Percentiles rank a stretch among this genome's conserved stretches.
These are phyloP conservation scores for Microdochium paspali DNA, from an alignment of 2,329 filamentous ascomycete species.

Conservation along the genomic window DNA sequence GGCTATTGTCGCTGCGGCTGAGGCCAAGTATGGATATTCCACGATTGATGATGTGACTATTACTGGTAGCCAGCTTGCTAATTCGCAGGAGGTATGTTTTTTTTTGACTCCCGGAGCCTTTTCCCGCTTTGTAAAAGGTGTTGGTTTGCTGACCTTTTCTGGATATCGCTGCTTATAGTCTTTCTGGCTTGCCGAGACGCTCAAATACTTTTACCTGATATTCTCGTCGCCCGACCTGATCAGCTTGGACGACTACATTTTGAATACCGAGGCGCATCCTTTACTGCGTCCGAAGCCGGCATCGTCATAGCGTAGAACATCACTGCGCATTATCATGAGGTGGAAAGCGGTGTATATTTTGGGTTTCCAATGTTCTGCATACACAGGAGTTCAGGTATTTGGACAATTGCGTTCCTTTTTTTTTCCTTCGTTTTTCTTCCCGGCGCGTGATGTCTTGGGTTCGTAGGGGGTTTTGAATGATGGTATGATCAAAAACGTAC, in stretches of 20 bases:
- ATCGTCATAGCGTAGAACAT: background rate
- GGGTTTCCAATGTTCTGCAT: too few species aligned
- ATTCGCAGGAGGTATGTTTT: slow-evolving; percentile 17
- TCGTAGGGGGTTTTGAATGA: too few species aligned
- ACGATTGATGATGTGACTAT: slow-evolving; percentile 41
- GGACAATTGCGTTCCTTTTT: too few species aligned
- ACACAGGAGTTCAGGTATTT: too few species aligned
- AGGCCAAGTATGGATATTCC: slow-evolving; percentile 37
- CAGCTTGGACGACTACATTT: slow-evolving; percentile 58
- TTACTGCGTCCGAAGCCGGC: slow-evolving; percentile 10
- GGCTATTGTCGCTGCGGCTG: slow-evolving; percentile 32
- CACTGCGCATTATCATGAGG: background rate
- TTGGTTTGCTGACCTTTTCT: too few species aligned
- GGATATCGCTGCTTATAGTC: slow-evolving; percentile 43
- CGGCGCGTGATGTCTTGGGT: too few species aligned
- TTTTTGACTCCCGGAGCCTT: too few species aligned
- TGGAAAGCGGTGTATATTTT: too few species aligned
- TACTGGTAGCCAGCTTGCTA: slow-evolving; percentile 29
- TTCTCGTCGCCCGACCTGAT: slow-evolving; percentile 57
- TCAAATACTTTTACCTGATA: slow-evolving; percentile 68
- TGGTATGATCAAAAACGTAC: too few species aligned
- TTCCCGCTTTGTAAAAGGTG: too few species aligned
- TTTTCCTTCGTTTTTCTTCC: too few species aligned
- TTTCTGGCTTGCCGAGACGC: slow-evolving; percentile 64
- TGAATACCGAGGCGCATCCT: slow-evolving; percentile 46